Conservation (phyloP, 148 eudicot species). For the Tetragonia tetragonoides region DNA sequence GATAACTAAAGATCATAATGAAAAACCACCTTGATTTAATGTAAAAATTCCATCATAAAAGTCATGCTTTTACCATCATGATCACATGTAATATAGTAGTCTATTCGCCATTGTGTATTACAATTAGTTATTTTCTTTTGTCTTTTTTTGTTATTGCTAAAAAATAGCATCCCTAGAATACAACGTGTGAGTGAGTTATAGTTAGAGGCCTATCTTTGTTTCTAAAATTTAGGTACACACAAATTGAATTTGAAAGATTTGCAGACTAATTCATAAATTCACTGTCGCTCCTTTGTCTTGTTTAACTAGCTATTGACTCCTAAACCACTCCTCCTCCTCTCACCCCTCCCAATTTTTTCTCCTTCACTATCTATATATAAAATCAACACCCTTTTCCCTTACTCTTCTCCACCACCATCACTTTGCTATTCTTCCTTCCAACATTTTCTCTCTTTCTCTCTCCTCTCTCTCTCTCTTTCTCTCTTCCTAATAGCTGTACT, state of each 20-base stretch:
- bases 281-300: constrained; percentile 10
- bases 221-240: constrained; percentile 25
- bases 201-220: not conserved
- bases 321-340: constrained; percentile 31
- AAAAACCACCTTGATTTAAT: not conserved
- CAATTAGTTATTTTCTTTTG: no score
- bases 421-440: constrained; percentile 16
- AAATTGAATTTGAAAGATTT: constrained; percentile 22
- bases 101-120: no score
- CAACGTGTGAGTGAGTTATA: constrained; percentile 10
- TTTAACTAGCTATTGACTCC: constrained; percentile 15
- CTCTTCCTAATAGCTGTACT: not conserved
- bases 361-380: constrained; percentile 22
- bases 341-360: constrained; percentile 13
- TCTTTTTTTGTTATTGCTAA: not conserved
- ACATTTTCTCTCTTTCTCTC: constrained; percentile 3
- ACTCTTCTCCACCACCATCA: constrained; percentile 32
- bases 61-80: no score
- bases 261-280: constrained; percentile 16
- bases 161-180: not conserved
- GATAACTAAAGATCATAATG: not conserved
- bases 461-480: not conserved
- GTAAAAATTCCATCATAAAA: no score
- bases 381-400: constrained; percentile 1
- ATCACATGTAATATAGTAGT: no score